A percentile compares a stretch with the other conserved stretches of the same genome.
Conservation (phyloP, 2,329 filamentous ascomycete genomes). For the Capronia epimyces region DNA sequence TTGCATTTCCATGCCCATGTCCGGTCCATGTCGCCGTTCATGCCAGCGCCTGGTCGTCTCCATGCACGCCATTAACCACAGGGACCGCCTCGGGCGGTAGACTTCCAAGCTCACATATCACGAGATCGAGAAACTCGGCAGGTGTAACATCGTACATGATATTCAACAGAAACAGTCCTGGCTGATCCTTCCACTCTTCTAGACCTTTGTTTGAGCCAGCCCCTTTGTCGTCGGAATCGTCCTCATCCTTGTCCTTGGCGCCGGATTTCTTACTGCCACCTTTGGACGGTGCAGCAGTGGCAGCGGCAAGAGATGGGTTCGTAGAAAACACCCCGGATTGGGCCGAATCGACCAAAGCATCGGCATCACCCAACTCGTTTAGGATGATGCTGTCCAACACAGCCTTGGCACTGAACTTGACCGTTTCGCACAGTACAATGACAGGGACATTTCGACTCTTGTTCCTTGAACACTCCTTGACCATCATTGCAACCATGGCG, state of each 20-base stretch:
- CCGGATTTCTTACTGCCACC: slow-evolving; percentile 18
- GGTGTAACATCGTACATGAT: slow-evolving; percentile 91
- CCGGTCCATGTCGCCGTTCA: background rate
- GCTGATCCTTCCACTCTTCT: slow-evolving; percentile 53
- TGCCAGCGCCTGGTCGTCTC: slow-evolving; percentile 26
- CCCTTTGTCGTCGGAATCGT: slow-evolving; percentile 25
- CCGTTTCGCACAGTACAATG: slow-evolving; percentile 83
- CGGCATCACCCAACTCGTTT: slow-evolving; percentile 81
- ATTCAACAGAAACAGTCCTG: slow-evolving; percentile 59
- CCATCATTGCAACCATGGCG: slow-evolving; percentile 77
- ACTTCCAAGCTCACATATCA: slow-evolving; percentile 86
- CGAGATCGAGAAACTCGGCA: slow-evolving; percentile 76
- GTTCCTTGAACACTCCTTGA: slow-evolving; percentile 53
- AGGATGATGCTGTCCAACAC: slow-evolving; percentile 87
- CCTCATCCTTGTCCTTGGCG: slow-evolving; percentile 33
- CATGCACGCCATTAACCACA: slow-evolving; percentile 43
- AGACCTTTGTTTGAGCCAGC: slow-evolving; percentile 35
- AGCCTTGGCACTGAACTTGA: slow-evolving; percentile 90
- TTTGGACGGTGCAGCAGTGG: slow-evolving; percentile 12
- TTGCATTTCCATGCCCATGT: no score
- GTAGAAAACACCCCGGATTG: slow-evolving; percentile 21
- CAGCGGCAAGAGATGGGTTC: slow-evolving; percentile 30
- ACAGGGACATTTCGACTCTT: slow-evolving; percentile 63
- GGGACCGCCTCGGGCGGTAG: slow-evolving; percentile 82
- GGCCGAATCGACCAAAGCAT: slow-evolving; percentile 50